These are phyloP conservation scores for Lactarius indigo DNA, from an alignment of 768 basidiomycete genomes.

Conservation along the genomic window DNA sequence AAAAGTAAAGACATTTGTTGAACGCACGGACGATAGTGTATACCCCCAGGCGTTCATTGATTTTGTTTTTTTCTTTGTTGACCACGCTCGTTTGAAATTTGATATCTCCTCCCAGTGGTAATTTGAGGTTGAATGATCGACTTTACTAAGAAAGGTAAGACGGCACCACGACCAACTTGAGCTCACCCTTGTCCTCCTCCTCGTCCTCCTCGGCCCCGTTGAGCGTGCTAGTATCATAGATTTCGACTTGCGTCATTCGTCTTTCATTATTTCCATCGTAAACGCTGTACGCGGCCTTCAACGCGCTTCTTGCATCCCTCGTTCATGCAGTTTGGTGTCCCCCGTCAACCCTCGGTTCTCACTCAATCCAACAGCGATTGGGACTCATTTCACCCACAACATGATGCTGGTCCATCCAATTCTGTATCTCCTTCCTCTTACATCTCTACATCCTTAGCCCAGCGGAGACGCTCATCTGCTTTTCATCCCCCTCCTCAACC, in stretches of 20 bases:
- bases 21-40: constrained; percentile 5
- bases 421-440: constrained; percentile 33
- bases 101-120: neutral
- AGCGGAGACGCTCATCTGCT: constrained; percentile 68
- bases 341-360: constrained; percentile 31
- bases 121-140: neutral
- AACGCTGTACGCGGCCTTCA: neutral
- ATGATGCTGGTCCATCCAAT: constrained; percentile 31
- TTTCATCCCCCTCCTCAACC: constrained; percentile 64
- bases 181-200: neutral
- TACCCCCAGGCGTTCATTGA: constrained; percentile 1
- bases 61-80: neutral
- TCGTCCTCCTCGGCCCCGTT: neutral
- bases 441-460: constrained; percentile 29
- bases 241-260: neutral
- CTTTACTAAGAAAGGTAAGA: constrained; percentile 12
- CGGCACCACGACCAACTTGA: neutral
- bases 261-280: neutral
- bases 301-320: neutral
- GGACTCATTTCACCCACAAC: constrained; percentile 29
- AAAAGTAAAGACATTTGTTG: constrained; percentile 20
- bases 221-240: neutral
- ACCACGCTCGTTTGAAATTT: neutral
- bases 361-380: constrained; percentile 36
- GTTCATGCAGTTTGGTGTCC: constrained; percentile 25